Evolutionary conservation across 2,329 filamentous ascomycete genomes (phyloP).

Genomic region (Diaporthe sp.): DNA sequence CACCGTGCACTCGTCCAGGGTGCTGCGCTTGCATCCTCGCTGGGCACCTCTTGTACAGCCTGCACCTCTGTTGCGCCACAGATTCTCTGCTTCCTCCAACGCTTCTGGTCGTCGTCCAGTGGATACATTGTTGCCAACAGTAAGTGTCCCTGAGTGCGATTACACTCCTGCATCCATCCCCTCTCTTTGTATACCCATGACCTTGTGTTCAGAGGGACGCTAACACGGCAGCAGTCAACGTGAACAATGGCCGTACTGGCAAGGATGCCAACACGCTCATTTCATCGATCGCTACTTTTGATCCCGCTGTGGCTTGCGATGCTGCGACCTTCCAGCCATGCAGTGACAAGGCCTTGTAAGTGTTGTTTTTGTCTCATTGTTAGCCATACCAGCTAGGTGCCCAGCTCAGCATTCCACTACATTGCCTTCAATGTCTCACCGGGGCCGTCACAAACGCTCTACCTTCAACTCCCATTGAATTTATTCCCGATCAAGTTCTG

Average conservation of each 20-base stretch:
- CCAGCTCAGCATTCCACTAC: not conserved
- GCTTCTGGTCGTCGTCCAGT: slow-evolving; percentile 78
- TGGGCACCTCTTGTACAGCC: slow-evolving; percentile 71
- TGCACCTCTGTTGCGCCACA: slow-evolving; percentile 78
- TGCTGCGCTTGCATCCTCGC: slow-evolving; percentile 71
- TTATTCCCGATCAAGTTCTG: not conserved
- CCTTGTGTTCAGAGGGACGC: not conserved
- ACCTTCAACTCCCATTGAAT: not conserved
- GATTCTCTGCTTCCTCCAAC: slow-evolving; percentile 80
- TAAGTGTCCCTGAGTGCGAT: slow-evolving; percentile 46
- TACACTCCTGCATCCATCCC: not conserved
- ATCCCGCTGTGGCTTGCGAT: slow-evolving; percentile 76
- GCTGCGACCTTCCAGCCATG: slow-evolving; percentile 84
- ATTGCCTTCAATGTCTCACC: not conserved
- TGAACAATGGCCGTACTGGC: slow-evolving; percentile 72
- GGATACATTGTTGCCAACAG: slow-evolving; percentile 78
- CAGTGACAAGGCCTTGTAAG: slow-evolving; percentile 71
- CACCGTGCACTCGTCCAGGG: slow-evolving; percentile 81
- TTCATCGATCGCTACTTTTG: slow-evolving; percentile 77
- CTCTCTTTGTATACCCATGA: not conserved
- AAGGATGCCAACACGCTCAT: slow-evolving; percentile 81
- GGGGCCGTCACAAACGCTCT: not conserved
- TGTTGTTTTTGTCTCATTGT: not conserved
- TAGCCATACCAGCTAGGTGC: too few species aligned
- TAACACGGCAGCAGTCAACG: slow-evolving; percentile 59